Base-by-base conservation (phyloP, 2,329 filamentous ascomycete genomes). In the Colletotrichum orchidophilum region DNA sequence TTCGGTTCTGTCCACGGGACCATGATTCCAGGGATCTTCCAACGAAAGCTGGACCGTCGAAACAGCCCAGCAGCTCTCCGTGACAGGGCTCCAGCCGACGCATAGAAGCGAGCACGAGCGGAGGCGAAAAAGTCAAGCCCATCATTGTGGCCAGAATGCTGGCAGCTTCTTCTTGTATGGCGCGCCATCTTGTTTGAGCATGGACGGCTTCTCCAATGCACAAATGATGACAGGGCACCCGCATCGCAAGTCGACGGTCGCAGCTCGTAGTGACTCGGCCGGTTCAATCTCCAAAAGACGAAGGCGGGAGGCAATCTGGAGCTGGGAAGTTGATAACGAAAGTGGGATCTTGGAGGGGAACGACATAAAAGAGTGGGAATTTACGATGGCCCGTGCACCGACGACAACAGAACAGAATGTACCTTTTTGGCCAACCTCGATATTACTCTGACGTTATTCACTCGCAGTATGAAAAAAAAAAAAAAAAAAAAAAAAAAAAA, bases 261-360 rank as follows among this genome's bases (percentile, higher is more conserved):
- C 49, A 33, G 21, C 27, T 52, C n/a, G 42, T 18, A 24, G 3
- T 26, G 18, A 50, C 26, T 33, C 26, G 63, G 39, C 66, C 29
- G 62, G 33, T 46, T 26, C 46, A 55, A 57, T 55, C 53, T 55
- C 27, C 21, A 27, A 53, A 24, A 24, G 39, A 46, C 39, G 39
- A 46, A 46, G 39, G 39, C n/a, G n/a, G 33, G 35, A 60, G 54
- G 66, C 50, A 39, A 66, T 54, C 54, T 64, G 53, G 31, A 50
- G 29, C 66, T 58, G 53, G 29, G 35, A 55, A 70, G 66, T 46
- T 49, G 68, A 71, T 67, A 71, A 67, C 50, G 64, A 67, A 52
- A n/a, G 31, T 68, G 63, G 68, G 39, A 57, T 62, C 33, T 27
- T 57, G 13, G 57, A 57, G 55, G 63, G 61, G 63, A 39, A 21